Base-by-base conservation (phyloP, 2,329 filamentous ascomycete species). In the Torrubiella hemipterigena region DNA sequence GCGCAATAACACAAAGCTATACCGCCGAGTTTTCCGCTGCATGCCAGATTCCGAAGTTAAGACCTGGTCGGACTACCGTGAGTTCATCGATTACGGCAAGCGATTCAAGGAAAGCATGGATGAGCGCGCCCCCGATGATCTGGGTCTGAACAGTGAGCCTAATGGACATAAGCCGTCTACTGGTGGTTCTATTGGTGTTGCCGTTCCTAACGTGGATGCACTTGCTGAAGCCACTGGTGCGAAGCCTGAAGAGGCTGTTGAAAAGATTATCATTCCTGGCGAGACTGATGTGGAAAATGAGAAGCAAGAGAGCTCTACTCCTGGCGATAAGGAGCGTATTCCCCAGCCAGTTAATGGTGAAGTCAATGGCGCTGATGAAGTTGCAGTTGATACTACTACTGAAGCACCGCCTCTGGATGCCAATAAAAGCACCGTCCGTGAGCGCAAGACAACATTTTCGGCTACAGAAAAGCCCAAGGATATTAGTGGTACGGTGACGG, bases 41-140 rank as follows among this genome's bases (percentile, higher is more conserved):
- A 93, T 93, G 82, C 91, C 91, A 2, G 91, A 98, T 52, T 95
- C 78, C 31, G 85, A 95, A 49, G 91, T 94, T 17, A 79, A 76
- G 40, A 89, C 81, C 26, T 98, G 91, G 91, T 77, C 81, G 42
- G 82, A 93, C 40, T 98, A 98, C 56, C 80, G 83, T 40, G 81
- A 93, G 42, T 93, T 81, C 48, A 67, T 73, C 32, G 69, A 76
- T 5, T 96, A 95, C 51, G 68, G 70, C 13, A 75, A 81, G 42
- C 73, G 77, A 27, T 95, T 98, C 61, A 70, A 73, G 34, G 77
- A 81, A 44, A 70, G 61, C 48, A 71, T 73, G 65, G 65, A 65
- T 29, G 60, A 59, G 54, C 83, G 63, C 52, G 34, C 45, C 44
- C 60, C 42, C 52, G 72, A 65, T 17, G 58, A 79, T 51, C 44